A percentile compares a stretch with the other conserved stretches of the same genome.
phyloP scores from a whole-genome alignment of 495 filamentous ascomycete genomes.

The Trichoderma orchidacearum region DNA sequence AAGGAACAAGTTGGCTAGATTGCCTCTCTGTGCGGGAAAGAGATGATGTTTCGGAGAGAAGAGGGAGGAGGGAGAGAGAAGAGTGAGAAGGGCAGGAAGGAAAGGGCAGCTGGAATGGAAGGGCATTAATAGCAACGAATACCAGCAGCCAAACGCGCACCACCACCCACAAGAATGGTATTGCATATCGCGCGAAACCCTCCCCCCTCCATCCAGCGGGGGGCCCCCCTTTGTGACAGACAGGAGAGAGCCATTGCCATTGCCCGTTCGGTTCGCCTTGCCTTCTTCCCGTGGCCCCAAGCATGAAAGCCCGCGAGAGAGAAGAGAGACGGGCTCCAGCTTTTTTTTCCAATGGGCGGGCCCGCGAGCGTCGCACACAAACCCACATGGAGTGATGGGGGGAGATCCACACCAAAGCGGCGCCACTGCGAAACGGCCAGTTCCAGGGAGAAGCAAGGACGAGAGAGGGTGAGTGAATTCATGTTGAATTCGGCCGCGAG shows the following conservation, averaged over 20 bases:
- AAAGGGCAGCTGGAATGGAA: conserved; percentile 1
- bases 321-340: background rate
- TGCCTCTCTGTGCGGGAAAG: background rate
- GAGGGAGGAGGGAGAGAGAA: background rate
- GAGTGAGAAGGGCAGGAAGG: background rate
- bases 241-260: too few species aligned
- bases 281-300: too few species aligned
- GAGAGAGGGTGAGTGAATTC: too few species aligned
- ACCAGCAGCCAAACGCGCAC: background rate
- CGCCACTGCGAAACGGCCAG: background rate
- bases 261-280: too few species aligned
- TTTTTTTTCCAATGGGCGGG: background rate
- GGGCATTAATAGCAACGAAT: background rate
- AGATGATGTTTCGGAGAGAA: background rate
- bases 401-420: background rate
- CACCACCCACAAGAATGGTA: too few species aligned
- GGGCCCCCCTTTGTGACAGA: too few species aligned
- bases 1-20: background rate
- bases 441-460: background rate
- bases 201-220: too few species aligned
- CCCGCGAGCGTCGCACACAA: background rate
- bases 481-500: too few species aligned
- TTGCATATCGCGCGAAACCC: too few species aligned
- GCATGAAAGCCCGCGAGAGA: too few species aligned
- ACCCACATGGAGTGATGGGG: background rate